phyloP scores from a whole-genome alignment of 2,329 filamentous ascomycete species.

The Cadophora sp. region DNA sequence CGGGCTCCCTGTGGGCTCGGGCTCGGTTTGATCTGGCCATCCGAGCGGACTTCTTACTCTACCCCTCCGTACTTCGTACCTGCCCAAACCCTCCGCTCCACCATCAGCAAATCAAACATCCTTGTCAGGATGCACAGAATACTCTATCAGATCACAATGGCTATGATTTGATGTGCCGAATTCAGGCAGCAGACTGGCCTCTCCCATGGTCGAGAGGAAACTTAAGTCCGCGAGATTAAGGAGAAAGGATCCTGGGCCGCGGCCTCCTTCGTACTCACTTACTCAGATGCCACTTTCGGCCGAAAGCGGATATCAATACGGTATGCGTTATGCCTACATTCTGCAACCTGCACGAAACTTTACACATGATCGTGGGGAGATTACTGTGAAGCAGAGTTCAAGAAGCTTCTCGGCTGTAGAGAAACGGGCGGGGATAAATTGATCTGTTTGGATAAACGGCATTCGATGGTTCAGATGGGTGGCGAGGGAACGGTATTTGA shows the following conservation, averaged over 20 bases:
- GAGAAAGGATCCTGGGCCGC: not conserved
- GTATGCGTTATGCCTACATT: not conserved
- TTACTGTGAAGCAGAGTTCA: not conserved
- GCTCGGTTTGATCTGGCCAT: constrained; percentile 6
- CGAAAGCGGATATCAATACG: constrained; percentile 8
- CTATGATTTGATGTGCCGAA: not conserved
- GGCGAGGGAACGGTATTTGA: not conserved
- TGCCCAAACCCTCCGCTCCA: not conserved
- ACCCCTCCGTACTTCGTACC: constrained; percentile 8
- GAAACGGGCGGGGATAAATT: not conserved
- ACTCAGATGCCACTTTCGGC: not conserved
- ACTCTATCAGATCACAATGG: not conserved
- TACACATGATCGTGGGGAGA: not conserved
- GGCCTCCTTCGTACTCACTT: not conserved
- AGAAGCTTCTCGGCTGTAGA: not conserved
- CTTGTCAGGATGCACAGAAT: not conserved
- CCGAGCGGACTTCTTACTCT: constrained; percentile 12
- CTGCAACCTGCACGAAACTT: not conserved
- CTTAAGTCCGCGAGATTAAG: constrained; percentile 10
- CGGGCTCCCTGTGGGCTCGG: constrained; percentile 12
- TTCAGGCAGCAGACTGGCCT: not conserved
- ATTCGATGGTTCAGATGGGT: not conserved
- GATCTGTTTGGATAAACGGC: constrained; percentile 10
- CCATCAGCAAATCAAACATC: constrained; percentile 15
- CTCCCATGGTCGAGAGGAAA: not conserved